Evolutionary conservation across 2,329 filamentous ascomycete species (phyloP).

Genomic region (Fusarium sp.): DNA sequence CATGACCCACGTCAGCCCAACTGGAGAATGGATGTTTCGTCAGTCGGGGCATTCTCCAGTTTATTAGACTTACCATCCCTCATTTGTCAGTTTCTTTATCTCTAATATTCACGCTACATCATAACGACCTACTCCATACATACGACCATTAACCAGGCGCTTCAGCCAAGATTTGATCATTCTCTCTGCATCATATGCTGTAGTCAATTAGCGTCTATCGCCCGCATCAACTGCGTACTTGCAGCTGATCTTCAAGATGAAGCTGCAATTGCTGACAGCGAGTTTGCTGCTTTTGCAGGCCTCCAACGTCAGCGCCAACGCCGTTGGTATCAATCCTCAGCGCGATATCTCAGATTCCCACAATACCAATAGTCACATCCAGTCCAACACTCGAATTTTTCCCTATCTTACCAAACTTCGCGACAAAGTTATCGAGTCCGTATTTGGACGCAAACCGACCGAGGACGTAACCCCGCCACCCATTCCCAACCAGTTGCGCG

Average conservation of each 20-base stretch:
- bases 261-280: slow-evolving; percentile 44
- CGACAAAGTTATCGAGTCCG: slow-evolving; percentile 61
- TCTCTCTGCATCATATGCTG: background rate
- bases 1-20: slow-evolving; percentile 13
- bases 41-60: slow-evolving; percentile 2
- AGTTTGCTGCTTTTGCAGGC: slow-evolving; percentile 45
- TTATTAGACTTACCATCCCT: slow-evolving; percentile 7
- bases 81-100: slow-evolving; percentile 21
- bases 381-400: slow-evolving; percentile 51
- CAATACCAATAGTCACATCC: slow-evolving; percentile 11
- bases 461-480: slow-evolving; percentile 44
- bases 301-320: slow-evolving; percentile 42
- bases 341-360: slow-evolving; percentile 34
- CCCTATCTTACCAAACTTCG: slow-evolving; percentile 64
- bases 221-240: slow-evolving; percentile 10
- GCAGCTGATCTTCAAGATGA: slow-evolving; percentile 29
- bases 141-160: background rate
- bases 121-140: background rate
- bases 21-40: slow-evolving; percentile 11
- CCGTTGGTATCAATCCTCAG: slow-evolving; percentile 48
- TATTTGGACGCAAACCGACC: slow-evolving; percentile 60
- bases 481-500: slow-evolving; percentile 51
- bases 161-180: slow-evolving; percentile 11
- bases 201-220: slow-evolving; percentile 7
- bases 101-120: slow-evolving; percentile 29